Conservation (phyloP, 139 green algal species). For the Astrephomene gubernaculifera region DNA sequence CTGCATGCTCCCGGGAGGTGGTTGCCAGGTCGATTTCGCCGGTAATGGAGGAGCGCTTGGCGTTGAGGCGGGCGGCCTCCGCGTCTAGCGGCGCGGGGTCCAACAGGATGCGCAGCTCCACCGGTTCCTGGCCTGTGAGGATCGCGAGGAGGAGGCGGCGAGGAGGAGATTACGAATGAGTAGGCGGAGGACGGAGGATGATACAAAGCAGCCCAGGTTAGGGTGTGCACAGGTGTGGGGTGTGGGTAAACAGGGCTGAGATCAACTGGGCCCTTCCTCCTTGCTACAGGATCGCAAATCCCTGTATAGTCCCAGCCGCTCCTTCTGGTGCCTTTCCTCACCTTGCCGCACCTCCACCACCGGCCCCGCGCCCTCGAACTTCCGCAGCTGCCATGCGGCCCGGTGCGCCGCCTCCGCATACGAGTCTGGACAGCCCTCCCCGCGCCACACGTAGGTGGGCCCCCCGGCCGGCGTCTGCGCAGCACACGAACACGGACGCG, state of each 20-base stretch:
- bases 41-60: slow-evolving; percentile 54
- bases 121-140: slow-evolving; percentile 43
- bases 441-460: slow-evolving; percentile 65
- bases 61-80: slow-evolving; percentile 52
- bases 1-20: slow-evolving; percentile 14
- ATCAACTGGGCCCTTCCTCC: no score
- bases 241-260: no score
- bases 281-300: no score
- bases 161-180: no score
- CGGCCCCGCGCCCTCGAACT: slow-evolving; percentile 63
- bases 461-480: slow-evolving; percentile 15
- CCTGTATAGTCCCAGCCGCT: no score
- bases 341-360: slow-evolving; percentile 63
- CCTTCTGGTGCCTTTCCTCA: no score
- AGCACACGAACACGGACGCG: no score
- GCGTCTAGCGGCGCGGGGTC: slow-evolving; percentile 54
- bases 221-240: no score
- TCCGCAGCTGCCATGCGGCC: slow-evolving; percentile 60
- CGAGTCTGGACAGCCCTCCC: slow-evolving; percentile 16
- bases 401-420: slow-evolving; percentile 56
- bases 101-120: slow-evolving; percentile 36
- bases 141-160: no score
- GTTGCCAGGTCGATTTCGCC: slow-evolving; percentile 45
- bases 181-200: no score
- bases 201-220: no score